Base-by-base conservation (phyloP, 2,329 filamentous ascomycete genomes). In the Tympanopsis confertula region DNA sequence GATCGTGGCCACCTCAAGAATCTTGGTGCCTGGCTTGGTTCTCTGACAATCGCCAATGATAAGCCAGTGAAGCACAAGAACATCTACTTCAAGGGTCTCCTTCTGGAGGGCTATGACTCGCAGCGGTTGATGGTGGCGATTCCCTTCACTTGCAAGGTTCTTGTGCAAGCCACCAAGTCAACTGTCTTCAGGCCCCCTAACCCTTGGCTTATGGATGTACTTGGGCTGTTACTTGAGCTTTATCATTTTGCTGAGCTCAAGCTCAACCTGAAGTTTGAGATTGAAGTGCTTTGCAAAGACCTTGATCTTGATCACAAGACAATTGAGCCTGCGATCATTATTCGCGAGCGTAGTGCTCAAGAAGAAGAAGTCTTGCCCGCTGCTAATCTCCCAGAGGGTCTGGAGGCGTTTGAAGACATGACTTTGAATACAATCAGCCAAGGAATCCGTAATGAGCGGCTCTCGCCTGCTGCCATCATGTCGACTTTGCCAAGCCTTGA, bases 261-360 rank as follows among this genome's bases (percentile, higher is more conserved):
- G 57, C 73, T 98, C 26, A 96, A 96, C 48, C 78, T 94, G 37
- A 98, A 96, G 51, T 98, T 98, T 49, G 91, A 98, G 58, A 96
- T 98, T 41, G 91, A 98, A 58, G 88, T 98, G 19, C 71, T 98
- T 18, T 98, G 88, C 66, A 93, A 93, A 54, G 88, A 88, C 12
- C 66, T 98, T 13, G 82, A 81, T 39, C 68, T 96, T n/a, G 87
- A 96, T 44, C 83, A 94, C 59, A 94, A 93, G 61, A 81, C 74
- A 41, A 87, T 96, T 44, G 83, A 93, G 48, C 86, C 89, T 1
- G 86, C 88, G 0, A 79, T 82, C 17, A 81, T 88, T 52, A 91
- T 98, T 39, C 73, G 88, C 43, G 85, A 87, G 47, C 76, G 87
- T 10, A 66, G 69, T 5, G 66, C 78, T 14, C 80, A 82, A 35